These are phyloP conservation scores for Fagopyrum homotropicum DNA, from an alignment of 148 eudicot genomes.

Conservation along the genomic window DNA sequence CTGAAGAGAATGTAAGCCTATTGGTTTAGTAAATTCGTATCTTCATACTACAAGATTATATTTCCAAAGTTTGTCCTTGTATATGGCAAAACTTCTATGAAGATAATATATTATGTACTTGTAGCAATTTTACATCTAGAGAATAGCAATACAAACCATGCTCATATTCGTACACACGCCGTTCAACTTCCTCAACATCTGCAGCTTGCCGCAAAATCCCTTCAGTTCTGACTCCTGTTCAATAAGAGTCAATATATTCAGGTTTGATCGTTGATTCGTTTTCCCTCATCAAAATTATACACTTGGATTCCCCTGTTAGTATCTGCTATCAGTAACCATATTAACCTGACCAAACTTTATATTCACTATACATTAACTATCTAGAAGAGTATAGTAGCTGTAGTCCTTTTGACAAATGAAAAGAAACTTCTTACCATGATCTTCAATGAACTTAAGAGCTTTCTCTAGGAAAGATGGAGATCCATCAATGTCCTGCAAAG, in stretches of 20 bases:
- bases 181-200: conserved; percentile 90
- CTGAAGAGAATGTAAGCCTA: neutral
- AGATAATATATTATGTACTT: neutral
- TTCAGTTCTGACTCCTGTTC: conserved; percentile 72
- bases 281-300: neutral
- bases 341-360: conserved; percentile 3
- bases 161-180: conserved; percentile 76
- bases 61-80: neutral
- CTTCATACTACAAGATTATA: neutral
- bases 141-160: conserved; percentile 47
- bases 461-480: conserved; percentile 93
- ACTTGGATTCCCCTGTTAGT: neutral
- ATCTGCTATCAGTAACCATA: neutral
- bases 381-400: neutral
- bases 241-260: neutral
- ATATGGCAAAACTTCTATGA: neutral
- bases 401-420: neutral
- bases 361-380: neutral
- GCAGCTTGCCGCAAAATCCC: conserved; percentile 99
- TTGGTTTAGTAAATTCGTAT: neutral
- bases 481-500: conserved; percentile 94
- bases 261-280: neutral
- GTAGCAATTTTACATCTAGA: neutral
- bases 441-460: conserved; percentile 77
- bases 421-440: conserved; percentile 47